These are phyloP conservation scores for Aquanectria penicillioides DNA, from an alignment of 2,329 filamentous ascomycete species.

Conservation along the genomic window DNA sequence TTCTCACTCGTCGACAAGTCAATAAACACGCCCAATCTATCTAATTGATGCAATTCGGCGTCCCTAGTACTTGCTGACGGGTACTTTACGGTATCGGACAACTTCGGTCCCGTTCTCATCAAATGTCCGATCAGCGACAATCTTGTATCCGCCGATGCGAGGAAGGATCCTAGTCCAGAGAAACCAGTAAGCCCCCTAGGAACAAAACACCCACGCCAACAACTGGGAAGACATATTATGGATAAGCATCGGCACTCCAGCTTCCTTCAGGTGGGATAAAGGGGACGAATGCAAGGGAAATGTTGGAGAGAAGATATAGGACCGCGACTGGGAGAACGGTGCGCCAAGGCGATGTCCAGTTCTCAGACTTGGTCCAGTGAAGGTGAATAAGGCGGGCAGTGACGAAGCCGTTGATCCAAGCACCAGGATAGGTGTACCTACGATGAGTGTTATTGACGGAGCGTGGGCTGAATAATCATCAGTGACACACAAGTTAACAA, in stretches of 20 bases:
- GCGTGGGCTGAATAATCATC: not conserved
- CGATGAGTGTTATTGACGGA: constrained; percentile 22
- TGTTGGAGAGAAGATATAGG: constrained; percentile 60
- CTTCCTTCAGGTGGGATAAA: constrained; percentile 63
- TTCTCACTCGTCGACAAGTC: no score
- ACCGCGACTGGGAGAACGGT: constrained; percentile 59
- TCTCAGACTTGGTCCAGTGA: constrained; percentile 59
- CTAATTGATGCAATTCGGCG: no score
- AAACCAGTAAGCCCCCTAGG: constrained; percentile 62
- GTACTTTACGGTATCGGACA: constrained; percentile 52
- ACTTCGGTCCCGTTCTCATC: constrained; percentile 53
- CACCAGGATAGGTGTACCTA: constrained; percentile 60
- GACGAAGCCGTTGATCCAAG: constrained; percentile 65
- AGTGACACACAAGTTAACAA: constrained; percentile 59
- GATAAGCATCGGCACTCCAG: constrained; percentile 60
- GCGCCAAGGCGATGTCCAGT: constrained; percentile 64
- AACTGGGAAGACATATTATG: constrained; percentile 66
- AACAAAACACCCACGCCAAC: constrained; percentile 63
- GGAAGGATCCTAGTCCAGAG: constrained; percentile 63
- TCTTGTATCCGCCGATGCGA: constrained; percentile 58
- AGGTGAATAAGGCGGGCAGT: constrained; percentile 62
- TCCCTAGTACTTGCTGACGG: constrained; percentile 30
- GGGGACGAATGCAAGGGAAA: constrained; percentile 63
- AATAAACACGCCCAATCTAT: no score
- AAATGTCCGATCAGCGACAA: constrained; percentile 55